These are phyloP conservation scores for Powellomyces hirtus DNA, from an alignment of 192 early-diverging fungal genomes.

Conservation along the genomic window DNA sequence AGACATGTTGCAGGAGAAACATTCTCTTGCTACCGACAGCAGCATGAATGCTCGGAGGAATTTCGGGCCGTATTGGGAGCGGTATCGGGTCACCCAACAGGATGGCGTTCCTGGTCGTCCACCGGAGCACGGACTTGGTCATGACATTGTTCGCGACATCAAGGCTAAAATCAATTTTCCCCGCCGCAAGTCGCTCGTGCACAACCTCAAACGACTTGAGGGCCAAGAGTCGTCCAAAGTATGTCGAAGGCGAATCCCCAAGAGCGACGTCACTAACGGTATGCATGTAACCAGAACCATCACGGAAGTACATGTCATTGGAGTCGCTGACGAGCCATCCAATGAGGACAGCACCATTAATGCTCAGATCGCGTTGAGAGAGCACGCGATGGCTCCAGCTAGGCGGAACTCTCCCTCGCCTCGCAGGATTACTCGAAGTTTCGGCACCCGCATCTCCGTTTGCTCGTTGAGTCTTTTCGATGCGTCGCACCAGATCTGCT, in stretches of 20 bases:
- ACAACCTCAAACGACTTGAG: not conserved
- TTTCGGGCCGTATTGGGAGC: no score
- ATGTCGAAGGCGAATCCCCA: not conserved
- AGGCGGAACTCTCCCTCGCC: no score
- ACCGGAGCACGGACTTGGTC: no score
- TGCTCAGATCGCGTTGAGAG: not conserved
- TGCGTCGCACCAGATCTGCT: not conserved
- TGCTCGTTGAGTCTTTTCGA: not conserved
- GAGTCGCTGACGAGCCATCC: not conserved
- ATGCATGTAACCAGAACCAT: not conserved
- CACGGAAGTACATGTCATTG: not conserved
- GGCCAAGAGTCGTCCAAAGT: not conserved
- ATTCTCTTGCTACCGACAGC: no score
- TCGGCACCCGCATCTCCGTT: no score
- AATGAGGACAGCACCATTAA: not conserved
- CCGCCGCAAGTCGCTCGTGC: not conserved
- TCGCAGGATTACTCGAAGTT: no score
- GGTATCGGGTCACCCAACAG: no score
- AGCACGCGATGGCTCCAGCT: not conserved
- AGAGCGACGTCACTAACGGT: not conserved
- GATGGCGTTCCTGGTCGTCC: no score
- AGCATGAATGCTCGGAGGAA: no score
- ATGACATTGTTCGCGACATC: no score
- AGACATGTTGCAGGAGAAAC: not conserved
- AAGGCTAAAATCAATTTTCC: no score